Conservation (phyloP, 2,329 filamentous ascomycete species). For the Herpotrichia juniperi region DNA sequence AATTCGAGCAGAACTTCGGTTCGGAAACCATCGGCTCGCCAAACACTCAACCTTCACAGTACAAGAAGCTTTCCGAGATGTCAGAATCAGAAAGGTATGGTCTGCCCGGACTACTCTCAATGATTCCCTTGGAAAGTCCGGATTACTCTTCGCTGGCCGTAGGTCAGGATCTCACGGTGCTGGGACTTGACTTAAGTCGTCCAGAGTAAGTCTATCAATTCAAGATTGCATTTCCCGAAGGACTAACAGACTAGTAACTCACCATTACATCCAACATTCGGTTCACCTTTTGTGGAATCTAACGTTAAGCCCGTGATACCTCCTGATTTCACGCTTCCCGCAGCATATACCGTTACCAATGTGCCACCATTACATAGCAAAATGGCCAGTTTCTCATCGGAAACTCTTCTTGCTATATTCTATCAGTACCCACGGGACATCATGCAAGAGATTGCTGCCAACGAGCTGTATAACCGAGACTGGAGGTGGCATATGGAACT, state of each 20-base stretch:
- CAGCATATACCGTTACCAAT: slow-evolving; percentile 70
- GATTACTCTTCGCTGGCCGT: slow-evolving; percentile 60
- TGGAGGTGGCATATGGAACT: slow-evolving; percentile 63
- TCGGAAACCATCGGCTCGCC: slow-evolving; percentile 36
- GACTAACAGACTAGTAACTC: slow-evolving; percentile 47
- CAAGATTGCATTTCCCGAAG: not conserved
- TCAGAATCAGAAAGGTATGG: slow-evolving; percentile 65
- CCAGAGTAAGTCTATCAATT: slow-evolving; percentile 57
- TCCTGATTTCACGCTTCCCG: slow-evolving; percentile 67
- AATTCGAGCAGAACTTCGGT: slow-evolving; percentile 41
- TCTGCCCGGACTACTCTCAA: slow-evolving; percentile 63
- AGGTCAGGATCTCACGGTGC: slow-evolving; percentile 67
- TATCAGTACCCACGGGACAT: slow-evolving; percentile 71
- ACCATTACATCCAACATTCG: slow-evolving; percentile 68
- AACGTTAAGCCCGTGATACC: slow-evolving; percentile 63
- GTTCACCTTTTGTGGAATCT: slow-evolving; percentile 66
- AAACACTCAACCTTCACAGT: slow-evolving; percentile 40
- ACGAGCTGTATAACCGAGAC: slow-evolving; percentile 61
- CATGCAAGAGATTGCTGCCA: slow-evolving; percentile 69
- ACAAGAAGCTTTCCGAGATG: slow-evolving; percentile 62
- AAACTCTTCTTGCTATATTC: slow-evolving; percentile 73
- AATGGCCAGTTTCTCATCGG: slow-evolving; percentile 64
- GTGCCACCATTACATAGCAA: slow-evolving; percentile 66
- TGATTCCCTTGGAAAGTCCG: slow-evolving; percentile 61
- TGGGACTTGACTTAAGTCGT: slow-evolving; percentile 69